Percentiles rank a stretch among this genome's conserved stretches.
Conservation (phyloP, 2,329 filamentous ascomycete species). For the Colletotrichum tropicicola region DNA sequence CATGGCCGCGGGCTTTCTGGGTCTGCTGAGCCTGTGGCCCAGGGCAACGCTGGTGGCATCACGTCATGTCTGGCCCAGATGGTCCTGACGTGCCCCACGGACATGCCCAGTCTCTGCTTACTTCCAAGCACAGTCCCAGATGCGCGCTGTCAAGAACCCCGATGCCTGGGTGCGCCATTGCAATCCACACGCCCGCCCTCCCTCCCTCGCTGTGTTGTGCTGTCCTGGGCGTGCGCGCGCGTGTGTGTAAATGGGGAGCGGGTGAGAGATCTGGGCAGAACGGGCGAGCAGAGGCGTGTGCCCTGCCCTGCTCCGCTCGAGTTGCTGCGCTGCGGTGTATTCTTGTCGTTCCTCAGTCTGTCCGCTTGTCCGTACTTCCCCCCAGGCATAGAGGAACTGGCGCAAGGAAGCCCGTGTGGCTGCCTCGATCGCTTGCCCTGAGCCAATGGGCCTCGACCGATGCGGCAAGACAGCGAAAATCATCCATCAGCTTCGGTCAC, state of each 20-base stretch:
- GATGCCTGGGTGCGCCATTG: background rate
- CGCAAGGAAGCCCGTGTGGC: conserved; percentile 27
- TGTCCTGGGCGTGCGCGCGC: background rate
- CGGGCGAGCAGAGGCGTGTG: conserved; percentile 12
- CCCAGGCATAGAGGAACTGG: conserved; percentile 16
- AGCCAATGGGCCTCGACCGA: conserved; percentile 37
- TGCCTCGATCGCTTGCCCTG: conserved; percentile 26
- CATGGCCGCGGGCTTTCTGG: background rate
- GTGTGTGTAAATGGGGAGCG: background rate
- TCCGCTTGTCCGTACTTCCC: conserved; percentile 16
- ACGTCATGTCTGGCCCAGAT: conserved; percentile 11
- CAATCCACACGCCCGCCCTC: background rate
- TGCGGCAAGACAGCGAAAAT: conserved; percentile 47
- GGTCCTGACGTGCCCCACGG: conserved; percentile 2
- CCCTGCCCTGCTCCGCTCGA: conserved; percentile 14
- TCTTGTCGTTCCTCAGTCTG: conserved; percentile 14
- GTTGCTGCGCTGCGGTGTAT: background rate
- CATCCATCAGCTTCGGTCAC: conserved; percentile 53
- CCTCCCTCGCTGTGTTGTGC: background rate
- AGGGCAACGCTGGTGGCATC: background rate
- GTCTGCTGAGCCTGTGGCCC: background rate
- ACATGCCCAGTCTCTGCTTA: conserved; percentile 1
- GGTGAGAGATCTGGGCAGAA: conserved; percentile 7
- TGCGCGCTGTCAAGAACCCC: conserved; percentile 8
- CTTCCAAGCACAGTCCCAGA: conserved; percentile 5